A percentile compares a stretch with the other conserved stretches of the same genome.
These are phyloP conservation scores for Boechera stricta DNA, from an alignment of 345 rosid genomes.

Conservation along the genomic window DNA sequence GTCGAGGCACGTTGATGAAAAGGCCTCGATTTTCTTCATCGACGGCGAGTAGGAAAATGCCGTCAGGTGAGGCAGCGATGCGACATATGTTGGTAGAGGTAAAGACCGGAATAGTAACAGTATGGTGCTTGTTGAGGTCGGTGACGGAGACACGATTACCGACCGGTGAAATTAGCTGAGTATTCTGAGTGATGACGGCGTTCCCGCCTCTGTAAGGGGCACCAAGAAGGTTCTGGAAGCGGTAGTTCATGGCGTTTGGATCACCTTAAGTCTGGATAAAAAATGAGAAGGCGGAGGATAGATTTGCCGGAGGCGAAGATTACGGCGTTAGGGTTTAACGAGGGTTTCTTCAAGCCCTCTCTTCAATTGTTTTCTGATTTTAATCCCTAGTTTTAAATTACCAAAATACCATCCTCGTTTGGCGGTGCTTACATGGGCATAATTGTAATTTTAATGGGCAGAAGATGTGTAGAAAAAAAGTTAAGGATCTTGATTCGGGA, in stretches of 20 bases:
- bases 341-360: not conserved
- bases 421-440: not conserved
- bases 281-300: constrained; percentile 7
- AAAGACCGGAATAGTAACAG: constrained; percentile 65
- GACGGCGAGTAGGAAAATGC: constrained; percentile 73
- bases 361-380: not conserved
- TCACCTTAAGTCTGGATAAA: constrained; percentile 6
- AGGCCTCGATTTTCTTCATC: constrained; percentile 80
- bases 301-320: constrained; percentile 19
- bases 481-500: constrained; percentile 17
- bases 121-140: constrained; percentile 78
- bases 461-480: not conserved
- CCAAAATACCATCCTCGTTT: not conserved
- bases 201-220: constrained; percentile 96
- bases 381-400: not conserved
- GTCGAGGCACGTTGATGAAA: constrained; percentile 79
- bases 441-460: not conserved
- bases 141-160: constrained; percentile 92
- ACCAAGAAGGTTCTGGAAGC: constrained; percentile 83
- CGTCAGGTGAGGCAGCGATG: constrained; percentile 81
- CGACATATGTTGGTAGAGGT: constrained; percentile 76
- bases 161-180: constrained; percentile 78
- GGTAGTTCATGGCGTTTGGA: constrained; percentile 68
- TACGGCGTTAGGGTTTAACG: constrained; percentile 44
- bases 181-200: constrained; percentile 62